These are phyloP conservation scores for Lodderomyces theae DNA, from an alignment of 1,139 yeast genomes.

Conservation along the genomic window DNA sequence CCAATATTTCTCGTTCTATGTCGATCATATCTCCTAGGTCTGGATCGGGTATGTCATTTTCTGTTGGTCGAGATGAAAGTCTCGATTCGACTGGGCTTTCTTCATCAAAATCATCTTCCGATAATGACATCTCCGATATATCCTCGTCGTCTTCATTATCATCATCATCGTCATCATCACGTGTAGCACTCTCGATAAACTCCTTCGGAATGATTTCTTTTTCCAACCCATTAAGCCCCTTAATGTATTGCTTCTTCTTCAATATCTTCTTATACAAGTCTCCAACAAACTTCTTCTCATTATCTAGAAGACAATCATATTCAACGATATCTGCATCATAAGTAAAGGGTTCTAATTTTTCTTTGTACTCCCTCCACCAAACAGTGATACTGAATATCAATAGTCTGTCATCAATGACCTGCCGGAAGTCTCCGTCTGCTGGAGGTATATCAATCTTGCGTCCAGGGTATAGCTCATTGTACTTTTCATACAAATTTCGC, in stretches of 20 bases:
- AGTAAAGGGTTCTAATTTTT: slow-evolving; percentile 9
- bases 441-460: background rate
- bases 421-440: background rate
- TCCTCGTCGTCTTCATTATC: background rate
- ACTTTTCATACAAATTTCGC: background rate
- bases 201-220: background rate
- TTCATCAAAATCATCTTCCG: background rate
- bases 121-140: background rate
- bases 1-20: background rate
- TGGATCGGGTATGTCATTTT: too few species aligned
- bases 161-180: background rate
- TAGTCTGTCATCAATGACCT: slow-evolving; percentile 7
- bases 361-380: slow-evolving; percentile 6
- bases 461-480: background rate
- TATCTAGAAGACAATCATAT: background rate
- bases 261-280: slow-evolving; percentile 4
- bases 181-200: background rate
- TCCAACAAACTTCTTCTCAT: background rate
- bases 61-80: too few species aligned
- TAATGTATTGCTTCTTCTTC: slow-evolving; percentile 1
- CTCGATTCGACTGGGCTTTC: too few species aligned
- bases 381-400: slow-evolving; percentile 9
- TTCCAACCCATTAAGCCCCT: background rate
- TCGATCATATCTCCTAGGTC: too few species aligned
- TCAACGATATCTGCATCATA: slow-evolving; percentile 11